Percentiles rank a stretch among this genome's conserved stretches.
Conservation (phyloP, 257 asterid species). For the Galeopsis tetrahit region DNA sequence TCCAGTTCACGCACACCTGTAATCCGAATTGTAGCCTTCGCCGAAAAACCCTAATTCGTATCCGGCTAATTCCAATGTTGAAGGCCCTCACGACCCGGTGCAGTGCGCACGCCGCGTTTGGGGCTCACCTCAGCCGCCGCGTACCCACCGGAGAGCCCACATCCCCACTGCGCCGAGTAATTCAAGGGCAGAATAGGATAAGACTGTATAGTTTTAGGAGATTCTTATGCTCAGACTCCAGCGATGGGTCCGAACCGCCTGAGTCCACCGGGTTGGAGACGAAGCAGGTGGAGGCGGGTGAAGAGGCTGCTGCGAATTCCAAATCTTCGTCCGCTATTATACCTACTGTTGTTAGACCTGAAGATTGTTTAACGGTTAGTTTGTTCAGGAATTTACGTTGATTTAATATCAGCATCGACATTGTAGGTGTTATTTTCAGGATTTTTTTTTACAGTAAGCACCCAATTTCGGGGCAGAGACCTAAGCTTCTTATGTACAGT, state of each 20-base stretch:
- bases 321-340: constrained; percentile 73
- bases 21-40: constrained; percentile 7
- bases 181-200: constrained; percentile 45
- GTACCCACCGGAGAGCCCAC: constrained; percentile 44
- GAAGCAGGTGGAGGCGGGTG: constrained; percentile 50
- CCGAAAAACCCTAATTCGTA: constrained; percentile 21
- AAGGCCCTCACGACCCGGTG: constrained; percentile 67
- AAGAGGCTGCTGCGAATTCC: constrained; percentile 59
- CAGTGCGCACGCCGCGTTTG: constrained; percentile 50
- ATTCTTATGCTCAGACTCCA: constrained; percentile 83
- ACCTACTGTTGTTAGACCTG: constrained; percentile 79
- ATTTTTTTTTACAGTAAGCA: not conserved
- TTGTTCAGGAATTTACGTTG: constrained; percentile 17
- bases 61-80: constrained; percentile 57
- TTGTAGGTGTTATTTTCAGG: not conserved
- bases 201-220: constrained; percentile 51
- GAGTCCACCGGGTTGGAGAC: constrained; percentile 50
- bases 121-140: constrained; percentile 53
- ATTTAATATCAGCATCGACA: constrained; percentile 21
- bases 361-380: constrained; percentile 88
- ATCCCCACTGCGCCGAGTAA: constrained; percentile 59
- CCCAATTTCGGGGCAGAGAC: not conserved
- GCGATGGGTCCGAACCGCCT: constrained; percentile 55
- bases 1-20: constrained; percentile 19
- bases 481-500: not conserved